A percentile compares a stretch with the other conserved stretches of the same genome.
Evolutionary conservation across 768 basidiomycete genomes (phyloP).

Genomic region (Chalciporus pseudorubinellus): DNA sequence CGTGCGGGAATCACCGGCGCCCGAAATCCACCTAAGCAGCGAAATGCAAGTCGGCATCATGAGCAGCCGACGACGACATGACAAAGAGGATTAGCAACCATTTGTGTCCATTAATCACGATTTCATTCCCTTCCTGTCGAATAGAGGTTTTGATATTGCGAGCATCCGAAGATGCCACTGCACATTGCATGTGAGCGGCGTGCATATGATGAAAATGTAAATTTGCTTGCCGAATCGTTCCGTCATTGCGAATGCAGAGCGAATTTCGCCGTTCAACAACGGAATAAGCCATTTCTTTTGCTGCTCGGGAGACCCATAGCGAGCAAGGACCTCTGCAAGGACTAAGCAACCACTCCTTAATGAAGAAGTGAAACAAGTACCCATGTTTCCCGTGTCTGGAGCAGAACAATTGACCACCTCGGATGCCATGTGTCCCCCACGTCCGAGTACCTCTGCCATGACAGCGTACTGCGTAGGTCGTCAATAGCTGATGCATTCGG

Average conservation of each 20-base stretch:
- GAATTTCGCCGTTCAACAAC: conserved; percentile 87
- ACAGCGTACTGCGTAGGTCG: conserved; percentile 74
- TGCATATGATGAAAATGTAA: background rate
- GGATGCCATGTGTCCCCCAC: conserved; percentile 76
- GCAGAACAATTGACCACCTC: conserved; percentile 93
- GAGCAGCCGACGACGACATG: conserved; percentile 4
- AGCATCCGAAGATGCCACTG: conserved; percentile 91
- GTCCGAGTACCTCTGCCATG: conserved; percentile 94
- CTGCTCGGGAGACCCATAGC: conserved; percentile 89
- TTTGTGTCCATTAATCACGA: conserved; percentile 95
- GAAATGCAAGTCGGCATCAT: conserved; percentile 11
- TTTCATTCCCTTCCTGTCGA: conserved; percentile 76
- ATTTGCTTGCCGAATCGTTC: conserved; percentile 72
- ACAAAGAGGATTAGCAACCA: conserved; percentile 51
- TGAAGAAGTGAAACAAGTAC: conserved; percentile 40
- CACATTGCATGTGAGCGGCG: conserved; percentile 1
- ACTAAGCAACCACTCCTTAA: background rate
- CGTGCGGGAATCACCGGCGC: conserved; percentile 90
- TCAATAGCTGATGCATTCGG: background rate
- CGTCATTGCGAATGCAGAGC: conserved; percentile 96
- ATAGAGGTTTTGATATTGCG: conserved; percentile 92
- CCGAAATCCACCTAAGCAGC: conserved; percentile 85
- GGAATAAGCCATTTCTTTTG: conserved; percentile 89
- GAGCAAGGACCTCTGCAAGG: conserved; percentile 85
- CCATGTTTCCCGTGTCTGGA: conserved; percentile 98